These are phyloP conservation scores for Ascomycota sp. DNA, from an alignment of 2,329 filamentous ascomycete genomes.

Conservation along the genomic window DNA sequence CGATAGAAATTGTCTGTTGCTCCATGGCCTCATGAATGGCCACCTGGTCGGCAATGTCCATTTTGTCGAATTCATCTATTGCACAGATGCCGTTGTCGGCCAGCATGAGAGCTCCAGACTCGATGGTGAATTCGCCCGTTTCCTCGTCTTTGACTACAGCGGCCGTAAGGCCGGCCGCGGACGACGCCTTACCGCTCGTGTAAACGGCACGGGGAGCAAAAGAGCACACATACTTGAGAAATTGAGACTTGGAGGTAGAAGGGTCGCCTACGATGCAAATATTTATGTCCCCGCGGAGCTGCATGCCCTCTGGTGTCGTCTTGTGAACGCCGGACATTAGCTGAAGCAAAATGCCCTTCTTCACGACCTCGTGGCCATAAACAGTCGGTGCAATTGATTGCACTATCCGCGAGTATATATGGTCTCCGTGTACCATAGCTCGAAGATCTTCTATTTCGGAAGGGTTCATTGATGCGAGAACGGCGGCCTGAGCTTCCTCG, in stretches of 20 bases:
- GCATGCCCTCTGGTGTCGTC: conserved; percentile 79
- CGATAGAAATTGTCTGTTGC: conserved; percentile 97
- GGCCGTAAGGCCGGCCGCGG: conserved; percentile 86
- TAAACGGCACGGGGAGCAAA: conserved; percentile 94
- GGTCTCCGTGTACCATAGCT: conserved; percentile 80
- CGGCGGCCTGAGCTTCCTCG: conserved; percentile 71
- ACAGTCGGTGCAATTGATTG: conserved; percentile 92
- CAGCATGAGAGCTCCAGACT: conserved; percentile 92
- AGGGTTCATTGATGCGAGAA: conserved; percentile 64
- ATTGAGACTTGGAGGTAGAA: conserved; percentile 91
- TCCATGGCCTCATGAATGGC: conserved; percentile 99
- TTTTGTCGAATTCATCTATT: conserved; percentile 99
- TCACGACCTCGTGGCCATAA: conserved; percentile 90
- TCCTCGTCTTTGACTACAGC: conserved; percentile 96
- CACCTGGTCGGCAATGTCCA: conserved; percentile 92
- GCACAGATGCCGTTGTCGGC: conserved; percentile 93
- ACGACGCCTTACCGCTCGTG: conserved; percentile 92
- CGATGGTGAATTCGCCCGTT: conserved; percentile 95
- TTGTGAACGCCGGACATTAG: conserved; percentile 92
- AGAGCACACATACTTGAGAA: conserved; percentile 91
- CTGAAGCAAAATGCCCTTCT: conserved; percentile 85
- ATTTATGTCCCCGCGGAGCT: conserved; percentile 89
- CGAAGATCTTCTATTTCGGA: conserved; percentile 81
- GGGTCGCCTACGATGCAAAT: conserved; percentile 96
- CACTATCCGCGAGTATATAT: conserved; percentile 82